These are phyloP conservation scores for Russula earlei DNA, from an alignment of 768 basidiomycete genomes.

Conservation along the genomic window DNA sequence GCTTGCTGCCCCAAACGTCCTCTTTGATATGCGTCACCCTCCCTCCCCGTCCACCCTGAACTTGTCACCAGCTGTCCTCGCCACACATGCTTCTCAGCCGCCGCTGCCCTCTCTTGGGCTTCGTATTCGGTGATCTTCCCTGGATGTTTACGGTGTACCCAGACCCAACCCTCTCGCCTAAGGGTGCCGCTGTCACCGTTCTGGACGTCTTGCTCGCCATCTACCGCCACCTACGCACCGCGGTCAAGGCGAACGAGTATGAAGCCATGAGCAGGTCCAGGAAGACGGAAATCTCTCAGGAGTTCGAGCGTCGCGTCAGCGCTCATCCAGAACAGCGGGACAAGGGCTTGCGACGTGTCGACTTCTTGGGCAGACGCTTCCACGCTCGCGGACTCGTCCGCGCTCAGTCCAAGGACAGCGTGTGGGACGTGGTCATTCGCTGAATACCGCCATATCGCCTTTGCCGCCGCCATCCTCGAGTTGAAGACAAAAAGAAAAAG, in stretches of 20 bases:
- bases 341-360: slow-evolving; percentile 9
- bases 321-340: not conserved
- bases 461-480: not conserved
- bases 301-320: slow-evolving; percentile 4
- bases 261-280: not conserved
- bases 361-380: not conserved
- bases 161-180: not conserved
- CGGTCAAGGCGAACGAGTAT: slow-evolving; percentile 1
- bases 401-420: slow-evolving; percentile 8
- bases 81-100: not conserved
- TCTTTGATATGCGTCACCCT: not conserved
- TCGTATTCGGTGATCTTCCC: slow-evolving; percentile 2
- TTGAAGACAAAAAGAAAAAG: not conserved
- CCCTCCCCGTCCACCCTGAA: not conserved
- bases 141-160: not conserved
- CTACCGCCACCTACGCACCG: slow-evolving; percentile 4
- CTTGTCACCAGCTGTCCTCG: not conserved
- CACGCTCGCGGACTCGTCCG: slow-evolving; percentile 4
- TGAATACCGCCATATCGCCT: not conserved
- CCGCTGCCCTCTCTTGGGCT: not conserved
- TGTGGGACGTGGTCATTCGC: slow-evolving; percentile 4
- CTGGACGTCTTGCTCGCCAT: not conserved
- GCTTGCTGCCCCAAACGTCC: not conserved
- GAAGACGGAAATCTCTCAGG: not conserved
- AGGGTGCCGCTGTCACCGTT: slow-evolving; percentile 1